These are phyloP conservation scores for Begonia fuchsioides DNA, from an alignment of 306 rosid species.

Conservation along the genomic window DNA sequence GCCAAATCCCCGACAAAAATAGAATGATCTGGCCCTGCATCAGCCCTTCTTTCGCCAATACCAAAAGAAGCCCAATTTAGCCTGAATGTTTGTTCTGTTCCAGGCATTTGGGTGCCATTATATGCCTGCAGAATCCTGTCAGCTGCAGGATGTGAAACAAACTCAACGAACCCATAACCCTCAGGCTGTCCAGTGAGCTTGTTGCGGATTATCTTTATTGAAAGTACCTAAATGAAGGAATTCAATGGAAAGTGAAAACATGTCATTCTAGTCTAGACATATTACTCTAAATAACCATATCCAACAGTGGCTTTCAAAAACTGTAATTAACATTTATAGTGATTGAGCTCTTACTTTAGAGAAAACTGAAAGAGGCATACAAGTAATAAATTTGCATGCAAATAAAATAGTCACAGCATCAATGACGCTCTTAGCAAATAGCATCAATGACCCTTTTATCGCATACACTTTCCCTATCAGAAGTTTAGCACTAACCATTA, in stretches of 20 bases:
- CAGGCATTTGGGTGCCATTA: constrained; percentile 83
- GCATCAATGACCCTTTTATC: no score
- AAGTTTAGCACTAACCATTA: no score
- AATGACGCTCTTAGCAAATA: no score
- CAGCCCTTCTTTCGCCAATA: constrained; percentile 75
- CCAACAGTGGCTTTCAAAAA: no score
- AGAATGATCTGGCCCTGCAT: constrained; percentile 77
- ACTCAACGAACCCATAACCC: constrained; percentile 84
- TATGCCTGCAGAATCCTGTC: constrained; percentile 62
- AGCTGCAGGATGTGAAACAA: constrained; percentile 74
- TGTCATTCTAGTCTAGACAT: background rate
- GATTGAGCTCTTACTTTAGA: no score
- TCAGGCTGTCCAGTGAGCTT: constrained; percentile 75
- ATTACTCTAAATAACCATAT: no score
- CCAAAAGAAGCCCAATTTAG: constrained; percentile 92
- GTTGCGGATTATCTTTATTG: constrained; percentile 81
- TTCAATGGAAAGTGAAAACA: constrained; percentile 3
- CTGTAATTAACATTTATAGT: no score
- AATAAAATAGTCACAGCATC: no score
- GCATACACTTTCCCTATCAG: no score
- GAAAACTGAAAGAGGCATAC: no score
- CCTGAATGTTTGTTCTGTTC: constrained; percentile 68
- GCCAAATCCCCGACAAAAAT: constrained; percentile 88
- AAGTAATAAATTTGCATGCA: no score
- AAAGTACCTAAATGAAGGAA: constrained; percentile 29